Percentiles rank a stretch among this genome's conserved stretches.
Evolutionary conservation across 2,329 filamentous ascomycete species (phyloP).

Genomic region (Arthroderma uncinatum): DNA sequence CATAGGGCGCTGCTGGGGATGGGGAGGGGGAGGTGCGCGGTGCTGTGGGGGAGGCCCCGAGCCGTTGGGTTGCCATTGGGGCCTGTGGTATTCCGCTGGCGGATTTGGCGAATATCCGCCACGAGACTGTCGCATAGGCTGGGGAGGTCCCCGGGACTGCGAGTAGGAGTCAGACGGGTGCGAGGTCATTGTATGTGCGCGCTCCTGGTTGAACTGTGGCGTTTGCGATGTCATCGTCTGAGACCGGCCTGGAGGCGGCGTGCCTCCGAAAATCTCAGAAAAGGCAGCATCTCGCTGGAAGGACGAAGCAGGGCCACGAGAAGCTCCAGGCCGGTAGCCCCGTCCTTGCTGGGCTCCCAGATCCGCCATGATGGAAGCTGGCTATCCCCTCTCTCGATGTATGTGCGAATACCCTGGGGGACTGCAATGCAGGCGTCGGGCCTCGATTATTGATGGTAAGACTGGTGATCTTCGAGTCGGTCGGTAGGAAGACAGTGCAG

Average conservation of each 20-base stretch:
- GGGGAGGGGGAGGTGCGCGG: conserved; percentile 16
- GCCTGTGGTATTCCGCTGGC: conserved; percentile 32
- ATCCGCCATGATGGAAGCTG: conserved; percentile 44
- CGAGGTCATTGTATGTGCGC: conserved; percentile 69
- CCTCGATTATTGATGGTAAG: neutral
- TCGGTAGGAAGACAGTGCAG: neutral
- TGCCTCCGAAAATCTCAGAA: conserved; percentile 84
- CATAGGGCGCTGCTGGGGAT: conserved; percentile 20
- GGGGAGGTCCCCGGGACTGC: conserved; percentile 24
- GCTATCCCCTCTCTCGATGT: neutral
- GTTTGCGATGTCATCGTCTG: conserved; percentile 88
- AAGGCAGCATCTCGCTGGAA: conserved; percentile 86
- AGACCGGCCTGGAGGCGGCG: conserved; percentile 76
- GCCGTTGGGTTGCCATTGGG: conserved; percentile 26
- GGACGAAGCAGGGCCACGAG: conserved; percentile 43
- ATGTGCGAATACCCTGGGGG: neutral
- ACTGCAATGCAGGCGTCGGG: neutral
- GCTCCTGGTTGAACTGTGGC: conserved; percentile 50
- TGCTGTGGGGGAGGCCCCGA: conserved; percentile 16
- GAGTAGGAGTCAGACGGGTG: conserved; percentile 35
- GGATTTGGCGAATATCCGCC: conserved; percentile 34
- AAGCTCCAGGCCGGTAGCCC: conserved; percentile 42
- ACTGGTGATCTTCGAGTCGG: neutral
- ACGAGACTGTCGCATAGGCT: conserved; percentile 34
- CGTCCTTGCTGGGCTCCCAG: conserved; percentile 52